Evolutionary conservation across 352 stramenopile species (phyloP).

Genomic region (Phytopythium delawarense): DNA sequence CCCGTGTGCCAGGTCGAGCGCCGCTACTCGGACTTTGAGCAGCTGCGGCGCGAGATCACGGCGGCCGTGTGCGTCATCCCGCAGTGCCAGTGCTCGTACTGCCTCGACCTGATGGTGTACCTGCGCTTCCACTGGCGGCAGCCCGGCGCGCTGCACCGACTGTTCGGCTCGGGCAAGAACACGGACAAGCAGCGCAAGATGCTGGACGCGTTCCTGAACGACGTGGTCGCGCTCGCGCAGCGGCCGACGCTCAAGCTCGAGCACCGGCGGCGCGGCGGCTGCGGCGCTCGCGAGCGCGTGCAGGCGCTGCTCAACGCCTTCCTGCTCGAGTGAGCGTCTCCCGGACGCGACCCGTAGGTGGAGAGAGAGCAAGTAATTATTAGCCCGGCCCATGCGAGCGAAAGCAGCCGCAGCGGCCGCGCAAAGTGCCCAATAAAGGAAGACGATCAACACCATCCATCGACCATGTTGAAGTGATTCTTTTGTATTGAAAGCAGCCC

Average conservation of each 20-base stretch:
- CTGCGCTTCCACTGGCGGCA: slow-evolving; percentile 47
- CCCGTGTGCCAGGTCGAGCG: slow-evolving; percentile 50
- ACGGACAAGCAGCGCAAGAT: slow-evolving; percentile 45
- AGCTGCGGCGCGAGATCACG: slow-evolving; percentile 36
- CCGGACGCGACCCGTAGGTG: background rate
- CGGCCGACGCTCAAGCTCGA: slow-evolving; percentile 27
- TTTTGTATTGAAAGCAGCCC: background rate
- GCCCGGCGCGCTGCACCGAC: slow-evolving; percentile 32
- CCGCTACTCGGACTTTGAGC: slow-evolving; percentile 60
- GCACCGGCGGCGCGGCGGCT: slow-evolving; percentile 14
- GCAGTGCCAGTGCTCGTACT: slow-evolving; percentile 54
- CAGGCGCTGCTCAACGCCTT: slow-evolving; percentile 40
- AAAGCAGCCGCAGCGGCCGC: background rate
- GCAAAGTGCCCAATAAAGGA: background rate
- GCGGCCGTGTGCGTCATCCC: slow-evolving; percentile 32
- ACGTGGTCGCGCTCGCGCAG: slow-evolving; percentile 42
- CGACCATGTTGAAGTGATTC: background rate
- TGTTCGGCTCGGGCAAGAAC: slow-evolving; percentile 13
- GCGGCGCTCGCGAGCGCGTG: slow-evolving; percentile 36
- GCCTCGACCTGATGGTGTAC: slow-evolving; percentile 47
- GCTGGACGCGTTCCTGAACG: slow-evolving; percentile 37
- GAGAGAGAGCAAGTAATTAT: slow-evolving; percentile 2
- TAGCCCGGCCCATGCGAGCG: background rate
- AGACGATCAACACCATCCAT: background rate
- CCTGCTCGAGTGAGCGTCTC: slow-evolving; percentile 24